phyloP scores from a whole-genome alignment of 345 rosid genomes.

The Aquilaria sinensis region DNA sequence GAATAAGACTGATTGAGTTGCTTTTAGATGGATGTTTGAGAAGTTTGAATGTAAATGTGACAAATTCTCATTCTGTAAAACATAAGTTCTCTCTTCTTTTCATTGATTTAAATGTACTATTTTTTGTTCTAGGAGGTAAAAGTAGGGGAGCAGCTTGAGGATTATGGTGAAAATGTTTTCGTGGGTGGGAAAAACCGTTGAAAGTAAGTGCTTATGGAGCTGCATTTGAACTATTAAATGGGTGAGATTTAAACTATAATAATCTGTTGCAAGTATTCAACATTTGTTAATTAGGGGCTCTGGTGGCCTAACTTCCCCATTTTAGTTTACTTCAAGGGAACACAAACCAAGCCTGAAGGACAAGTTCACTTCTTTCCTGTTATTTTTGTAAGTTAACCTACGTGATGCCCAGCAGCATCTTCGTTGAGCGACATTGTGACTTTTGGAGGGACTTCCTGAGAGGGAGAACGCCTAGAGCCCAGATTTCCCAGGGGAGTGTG shows the following conservation, averaged over 20 bases:
- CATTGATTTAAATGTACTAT: neutral
- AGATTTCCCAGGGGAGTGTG: too few species aligned
- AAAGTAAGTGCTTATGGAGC: constrained; percentile 42
- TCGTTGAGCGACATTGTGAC: too few species aligned
- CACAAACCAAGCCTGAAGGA: constrained; percentile 73
- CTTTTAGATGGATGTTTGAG: too few species aligned
- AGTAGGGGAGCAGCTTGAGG: constrained; percentile 62
- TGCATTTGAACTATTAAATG: neutral
- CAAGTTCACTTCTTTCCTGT: constrained; percentile 84
- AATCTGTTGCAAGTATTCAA: constrained; percentile 38
- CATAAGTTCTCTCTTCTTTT: neutral
- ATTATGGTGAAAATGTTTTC: constrained; percentile 67
- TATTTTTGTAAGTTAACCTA: constrained; percentile 49
- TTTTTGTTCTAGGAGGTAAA: constrained; percentile 47
- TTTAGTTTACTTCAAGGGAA: constrained; percentile 68
- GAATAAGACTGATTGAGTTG: too few species aligned
- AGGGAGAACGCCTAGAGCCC: too few species aligned
- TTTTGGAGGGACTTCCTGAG: too few species aligned
- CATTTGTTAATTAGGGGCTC: constrained; percentile 77
- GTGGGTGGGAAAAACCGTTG: constrained; percentile 74
- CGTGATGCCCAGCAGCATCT: too few species aligned
- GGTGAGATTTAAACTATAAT: constrained; percentile 1
- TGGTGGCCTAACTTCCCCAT: constrained; percentile 84
- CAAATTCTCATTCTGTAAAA: too few species aligned
- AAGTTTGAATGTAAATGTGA: too few species aligned